Evolutionary conservation across 306 rosid species (phyloP), one percentile per base, ranked within the genome.

Genomic region (Notholithocarpus densiflorus): DNA sequence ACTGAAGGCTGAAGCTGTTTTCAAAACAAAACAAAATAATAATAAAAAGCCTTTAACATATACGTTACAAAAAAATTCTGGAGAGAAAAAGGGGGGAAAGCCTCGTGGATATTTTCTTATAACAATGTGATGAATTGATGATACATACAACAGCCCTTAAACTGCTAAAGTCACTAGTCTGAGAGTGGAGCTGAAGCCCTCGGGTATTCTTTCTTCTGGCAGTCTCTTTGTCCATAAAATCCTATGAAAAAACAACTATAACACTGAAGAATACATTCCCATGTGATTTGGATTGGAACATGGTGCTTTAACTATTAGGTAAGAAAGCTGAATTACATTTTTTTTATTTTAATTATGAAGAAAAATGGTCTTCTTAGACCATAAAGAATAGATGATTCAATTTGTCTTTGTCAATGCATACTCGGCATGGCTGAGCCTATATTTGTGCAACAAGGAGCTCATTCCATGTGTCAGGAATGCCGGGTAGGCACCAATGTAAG

Each of bases 401-500:
- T 83, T 61, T 79, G 31, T 18, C 17, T 23, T 5, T 56, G 24
- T 21, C 31, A 37, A 52, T 55, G 27, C 71, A 24, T 82, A 34
- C n/a, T 29, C 14, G 5, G 45, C 54, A 31, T 61, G 69, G 74
- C 64, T 65, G 72, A 20, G 26, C 73, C 84, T 93, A 95, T 66
- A 93, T 79, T 65, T 93, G 98, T 59, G 97, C 91, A 83, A 83
- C 70, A 73, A 95, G 94, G 83, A 95, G 84, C 83, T 95, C 98
- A 77, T 95, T 95, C 99, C 99, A 95, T 19, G 98, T 21, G 81
- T 93, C 99, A 12, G 97, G 98, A 84, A 93, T 79, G 59, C 98
- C 98, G 3, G 98, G 98, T 48, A 95, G 76, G 83, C 98, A 95
- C 99, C 98, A 93, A 84, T 93, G 98, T 87, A 95, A 91, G 79